Evolutionary conservation across 108 stramenopile genomes (phyloP), one percentile per base, ranked within the genome.

Genomic region (Nannochloropsis gaditana): DNA sequence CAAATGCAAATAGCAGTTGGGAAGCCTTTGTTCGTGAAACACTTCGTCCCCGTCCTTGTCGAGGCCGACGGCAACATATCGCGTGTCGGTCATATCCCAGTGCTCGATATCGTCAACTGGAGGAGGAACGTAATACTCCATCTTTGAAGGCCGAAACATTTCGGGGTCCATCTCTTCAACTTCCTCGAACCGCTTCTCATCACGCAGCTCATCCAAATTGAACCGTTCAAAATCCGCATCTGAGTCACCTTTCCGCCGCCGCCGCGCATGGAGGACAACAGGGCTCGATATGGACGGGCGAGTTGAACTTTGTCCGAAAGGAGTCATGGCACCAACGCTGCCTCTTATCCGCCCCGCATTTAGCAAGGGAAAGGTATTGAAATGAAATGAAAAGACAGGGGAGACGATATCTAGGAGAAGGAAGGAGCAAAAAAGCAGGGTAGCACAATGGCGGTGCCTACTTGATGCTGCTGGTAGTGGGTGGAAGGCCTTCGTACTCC

Each of bases 201-300:
- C 59, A 73, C 59, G 59, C 59, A 73, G 59, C 59, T 73, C 59
- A n/a, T 73, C 59, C 59, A 73, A n/a, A n/a, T 73, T n/a, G n/a
- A 73, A 73, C 19, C 59, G 59, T 73, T 73, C 59, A n/a, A n/a
- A 73, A n/a, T 73, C 59, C 59, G 59, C 59, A n/a, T 73, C 59
- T 15, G 59, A 73, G n/a, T 73, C 59, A 73, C 59, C 59, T n/a
- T 73, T 73, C 19, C 59, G 59, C 59, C 59, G 59, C 59, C 59
- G 59, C 8, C 59, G 59, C 4, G 59, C 59, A n/a, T 73, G 8
- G 4, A 73, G 59, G 59, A 73, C 59, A 31, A 31, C 31, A 31
- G 31, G 31, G 31, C 31, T 31, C 31, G 31, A 31, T 31, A 31
- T 31, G 31, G 31, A 31, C 31, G 31, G 31, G 31, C 31, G 59